Percentiles rank a stretch among this genome's conserved stretches.
phyloP scores from a whole-genome alignment of 306 rosid species.

The Geum urbanum region DNA sequence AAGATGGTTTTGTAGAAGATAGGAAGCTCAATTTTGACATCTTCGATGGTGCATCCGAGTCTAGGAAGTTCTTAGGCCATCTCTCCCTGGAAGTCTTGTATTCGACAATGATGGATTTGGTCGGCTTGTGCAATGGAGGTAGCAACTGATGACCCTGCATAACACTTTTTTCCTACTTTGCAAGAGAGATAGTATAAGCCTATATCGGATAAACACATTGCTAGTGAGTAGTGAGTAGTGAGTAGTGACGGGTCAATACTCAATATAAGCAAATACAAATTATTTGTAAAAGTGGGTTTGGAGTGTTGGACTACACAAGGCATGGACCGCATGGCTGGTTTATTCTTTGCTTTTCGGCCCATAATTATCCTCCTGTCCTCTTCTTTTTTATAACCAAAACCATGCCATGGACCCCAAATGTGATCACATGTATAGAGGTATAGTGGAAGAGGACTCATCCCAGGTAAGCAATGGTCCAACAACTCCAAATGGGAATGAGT shows the following conservation, averaged over 20 bases:
- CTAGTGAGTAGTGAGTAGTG: too few relatives aligned
- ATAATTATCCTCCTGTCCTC: not conserved
- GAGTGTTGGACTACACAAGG: too few relatives aligned
- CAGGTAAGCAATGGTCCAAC: not conserved
- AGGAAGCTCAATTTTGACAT: constrained; percentile 49
- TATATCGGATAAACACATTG: too few relatives aligned
- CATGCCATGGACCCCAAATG: not conserved
- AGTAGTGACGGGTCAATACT: too few relatives aligned
- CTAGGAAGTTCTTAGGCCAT: constrained; percentile 66
- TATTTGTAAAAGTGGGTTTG: too few relatives aligned
- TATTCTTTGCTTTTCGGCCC: not conserved
- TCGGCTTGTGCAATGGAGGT: constrained; percentile 65
- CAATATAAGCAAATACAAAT: too few relatives aligned
- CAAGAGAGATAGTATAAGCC: not conserved
- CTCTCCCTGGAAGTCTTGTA: constrained; percentile 73
- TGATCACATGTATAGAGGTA: too few relatives aligned
- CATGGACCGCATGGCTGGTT: not conserved
- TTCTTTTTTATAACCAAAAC: not conserved
- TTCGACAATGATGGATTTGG: constrained; percentile 75
- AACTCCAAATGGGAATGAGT: not conserved
- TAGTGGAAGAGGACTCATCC: not conserved
- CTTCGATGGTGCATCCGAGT: constrained; percentile 56
- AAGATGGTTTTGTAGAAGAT: constrained; percentile 61
- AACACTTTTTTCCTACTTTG: not conserved
- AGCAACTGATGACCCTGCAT: constrained; percentile 28